Percentiles rank a stretch among this genome's conserved stretches.
These are phyloP conservation scores for Paragyromitra xinjiangensis DNA, from an alignment of 495 filamentous ascomycete genomes.

Conservation along the genomic window DNA sequence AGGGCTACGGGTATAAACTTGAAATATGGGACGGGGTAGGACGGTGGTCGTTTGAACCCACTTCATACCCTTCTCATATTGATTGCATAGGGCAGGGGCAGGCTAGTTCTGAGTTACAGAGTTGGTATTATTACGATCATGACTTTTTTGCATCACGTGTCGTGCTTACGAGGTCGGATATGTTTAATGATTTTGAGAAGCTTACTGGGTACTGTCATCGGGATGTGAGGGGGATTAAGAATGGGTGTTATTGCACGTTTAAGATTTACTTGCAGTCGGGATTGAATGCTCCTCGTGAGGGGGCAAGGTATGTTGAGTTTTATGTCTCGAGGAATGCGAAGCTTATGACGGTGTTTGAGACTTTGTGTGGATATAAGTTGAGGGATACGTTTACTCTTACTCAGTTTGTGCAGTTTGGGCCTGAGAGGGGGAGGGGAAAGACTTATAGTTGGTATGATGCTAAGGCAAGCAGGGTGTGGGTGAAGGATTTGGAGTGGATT, in stretches of 20 bases:
- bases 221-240: not conserved
- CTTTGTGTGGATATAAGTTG: not conserved
- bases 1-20: not conserved
- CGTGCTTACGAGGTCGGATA: not conserved
- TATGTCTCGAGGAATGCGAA: slow-evolving; percentile 6
- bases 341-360: not conserved
- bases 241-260: not conserved
- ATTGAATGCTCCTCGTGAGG: not conserved
- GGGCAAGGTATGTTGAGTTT: slow-evolving; percentile 6
- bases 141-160: not conserved
- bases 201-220: not conserved
- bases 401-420: not conserved
- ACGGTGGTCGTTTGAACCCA: not conserved
- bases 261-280: slow-evolving; percentile 5
- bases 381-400: slow-evolving; percentile 1
- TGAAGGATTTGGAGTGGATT: slow-evolving; percentile 8
- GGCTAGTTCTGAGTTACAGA: not conserved
- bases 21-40: not conserved
- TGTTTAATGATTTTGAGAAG: slow-evolving; percentile 4
- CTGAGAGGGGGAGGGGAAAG: not conserved
- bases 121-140: not conserved
- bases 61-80: not conserved
- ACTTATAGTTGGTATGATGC: not conserved
- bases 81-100: not conserved
- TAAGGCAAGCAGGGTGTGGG: not conserved